Evolutionary conservation across 1,284 basidiomycete species (phyloP), one percentile per base, ranked within the genome.

Genomic region (Schizopora paradoxa): DNA sequence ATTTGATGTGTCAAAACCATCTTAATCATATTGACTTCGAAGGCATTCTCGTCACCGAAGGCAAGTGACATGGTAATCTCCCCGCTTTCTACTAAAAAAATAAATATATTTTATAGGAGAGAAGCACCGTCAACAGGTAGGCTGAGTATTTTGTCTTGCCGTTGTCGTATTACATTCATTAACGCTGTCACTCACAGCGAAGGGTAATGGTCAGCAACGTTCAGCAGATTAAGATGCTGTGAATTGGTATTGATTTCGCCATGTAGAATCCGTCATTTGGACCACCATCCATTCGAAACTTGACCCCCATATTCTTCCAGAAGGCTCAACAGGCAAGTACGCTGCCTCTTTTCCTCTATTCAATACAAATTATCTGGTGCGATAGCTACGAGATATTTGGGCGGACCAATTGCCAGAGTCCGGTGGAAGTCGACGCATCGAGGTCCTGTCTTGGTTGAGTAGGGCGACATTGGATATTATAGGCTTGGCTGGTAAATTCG

Each of bases 401-500:
- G 31, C 14, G 22, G 10, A 38, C 11, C 43, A 47, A 18, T n/a
- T 47, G 32, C 28, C 14, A 8, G 32, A 43, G 21, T 41, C 29
- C 27, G 25, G 33, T 11, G n/a, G 28, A 23, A 26, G 23, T 19
- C 27, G n/a, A 22, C 35, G 37, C 18, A 34, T 61, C 14, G 68
- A 77, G 42, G 61, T 68, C 3, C 56, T 66, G 29, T 47, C 56
- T 4, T 72, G 65, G 61, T 59, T 76, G 11, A 66, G 60, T 6
- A 64, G 66, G 41, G 61, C 66, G 4, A 73, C 73, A 0, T 55
- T 76, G 29, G 74, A 76, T 49, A 63, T 75, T 18, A 74, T 76
- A 47, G 73, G 73, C 4, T 54, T 67, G 1, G 70, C 72, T 0
- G 73, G 72, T 58, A 44, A 32, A 33, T 35, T 11, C 13, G 19